Evolutionary conservation across 495 filamentous ascomycete genomes (phyloP).

Genomic region (Tricharina praecox): DNA sequence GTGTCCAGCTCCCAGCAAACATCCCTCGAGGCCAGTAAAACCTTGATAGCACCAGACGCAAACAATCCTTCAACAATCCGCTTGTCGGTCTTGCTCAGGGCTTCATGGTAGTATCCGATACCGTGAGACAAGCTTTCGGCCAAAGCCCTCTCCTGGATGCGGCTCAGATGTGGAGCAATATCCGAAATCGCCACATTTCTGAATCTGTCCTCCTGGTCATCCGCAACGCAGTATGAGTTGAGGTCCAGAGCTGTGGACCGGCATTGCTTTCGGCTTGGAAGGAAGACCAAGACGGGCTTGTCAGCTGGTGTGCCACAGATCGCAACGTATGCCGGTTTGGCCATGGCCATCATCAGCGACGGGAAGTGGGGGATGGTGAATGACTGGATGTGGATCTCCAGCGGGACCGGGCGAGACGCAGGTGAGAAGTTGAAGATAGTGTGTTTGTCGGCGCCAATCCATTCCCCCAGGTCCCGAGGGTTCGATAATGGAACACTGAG

Average conservation of each 20-base stretch:
- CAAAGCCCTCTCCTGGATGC: conserved; percentile 68
- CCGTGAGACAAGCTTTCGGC: conserved; percentile 87
- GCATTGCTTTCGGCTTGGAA: conserved; percentile 82
- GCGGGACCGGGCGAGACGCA: conserved; percentile 63
- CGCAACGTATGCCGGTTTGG: conserved; percentile 74
- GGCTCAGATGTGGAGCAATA: conserved; percentile 61
- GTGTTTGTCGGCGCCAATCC: conserved; percentile 98
- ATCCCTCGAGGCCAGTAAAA: conserved; percentile 83
- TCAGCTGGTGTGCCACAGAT: conserved; percentile 70
- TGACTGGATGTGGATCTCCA: conserved; percentile 90
- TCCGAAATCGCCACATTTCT: conserved; percentile 64
- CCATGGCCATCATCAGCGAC: conserved; percentile 95
- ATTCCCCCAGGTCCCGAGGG: conserved; percentile 85
- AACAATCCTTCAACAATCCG: conserved; percentile 84
- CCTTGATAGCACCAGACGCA: conserved; percentile 78
- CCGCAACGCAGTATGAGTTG: conserved; percentile 62
- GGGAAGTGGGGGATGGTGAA: conserved; percentile 95
- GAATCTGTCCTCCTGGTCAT: conserved; percentile 89
- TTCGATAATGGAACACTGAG: conserved; percentile 87
- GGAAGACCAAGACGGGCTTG: conserved; percentile 79
- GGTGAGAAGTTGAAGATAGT: conserved; percentile 98
- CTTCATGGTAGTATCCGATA: conserved; percentile 95
- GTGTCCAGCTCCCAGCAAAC: conserved; percentile 90
- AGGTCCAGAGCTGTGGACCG: conserved; percentile 81
- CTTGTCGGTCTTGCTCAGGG: conserved; percentile 72